Evolutionary conservation across 495 filamentous ascomycete species (phyloP).

Genomic region (Peziza echinospora): DNA sequence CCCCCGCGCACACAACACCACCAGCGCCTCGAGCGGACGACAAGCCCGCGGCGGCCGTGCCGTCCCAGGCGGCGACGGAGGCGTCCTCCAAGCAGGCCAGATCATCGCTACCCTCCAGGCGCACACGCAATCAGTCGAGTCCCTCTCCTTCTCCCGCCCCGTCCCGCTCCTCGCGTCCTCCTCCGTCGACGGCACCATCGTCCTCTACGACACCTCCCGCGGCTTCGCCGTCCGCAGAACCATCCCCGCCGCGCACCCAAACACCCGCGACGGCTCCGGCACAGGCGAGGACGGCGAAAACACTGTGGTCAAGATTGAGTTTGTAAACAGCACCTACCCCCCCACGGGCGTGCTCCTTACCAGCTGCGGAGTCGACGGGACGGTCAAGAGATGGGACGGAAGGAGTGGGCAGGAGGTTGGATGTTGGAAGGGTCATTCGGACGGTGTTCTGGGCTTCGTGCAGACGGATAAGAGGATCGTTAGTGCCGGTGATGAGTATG

Average conservation of each 20-base stretch:
- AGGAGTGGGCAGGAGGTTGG: conserved; percentile 47
- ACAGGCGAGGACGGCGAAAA: background rate
- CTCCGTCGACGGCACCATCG: conserved; percentile 76
- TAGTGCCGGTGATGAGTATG: conserved; percentile 73
- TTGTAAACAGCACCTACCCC: conserved; percentile 30
- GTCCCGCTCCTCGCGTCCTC: conserved; percentile 66
- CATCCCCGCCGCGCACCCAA: conserved; percentile 57
- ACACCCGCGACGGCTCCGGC: conserved; percentile 26
- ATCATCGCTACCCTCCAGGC: conserved; percentile 43
- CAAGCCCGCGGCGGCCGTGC: conserved; percentile 19
- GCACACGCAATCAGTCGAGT: conserved; percentile 66
- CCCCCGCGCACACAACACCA: conserved; percentile 31
- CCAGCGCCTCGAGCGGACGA: conserved; percentile 17
- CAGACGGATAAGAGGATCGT: conserved; percentile 55
- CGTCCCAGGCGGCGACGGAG: conserved; percentile 19
- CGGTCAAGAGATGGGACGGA: conserved; percentile 68
- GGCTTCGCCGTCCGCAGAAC: conserved; percentile 62
- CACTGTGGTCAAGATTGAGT: conserved; percentile 72
- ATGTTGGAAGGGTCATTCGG: conserved; percentile 53
- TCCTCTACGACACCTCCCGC: conserved; percentile 64
- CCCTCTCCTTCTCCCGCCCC: conserved; percentile 54
- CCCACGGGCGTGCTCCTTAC: conserved; percentile 40
- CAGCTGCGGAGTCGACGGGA: conserved; percentile 67
- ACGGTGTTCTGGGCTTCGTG: conserved; percentile 75
- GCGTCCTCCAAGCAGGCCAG: conserved; percentile 46